Conservation (phyloP, 2,329 filamentous ascomycete species). For the Pestalotiopsis sp. region DNA sequence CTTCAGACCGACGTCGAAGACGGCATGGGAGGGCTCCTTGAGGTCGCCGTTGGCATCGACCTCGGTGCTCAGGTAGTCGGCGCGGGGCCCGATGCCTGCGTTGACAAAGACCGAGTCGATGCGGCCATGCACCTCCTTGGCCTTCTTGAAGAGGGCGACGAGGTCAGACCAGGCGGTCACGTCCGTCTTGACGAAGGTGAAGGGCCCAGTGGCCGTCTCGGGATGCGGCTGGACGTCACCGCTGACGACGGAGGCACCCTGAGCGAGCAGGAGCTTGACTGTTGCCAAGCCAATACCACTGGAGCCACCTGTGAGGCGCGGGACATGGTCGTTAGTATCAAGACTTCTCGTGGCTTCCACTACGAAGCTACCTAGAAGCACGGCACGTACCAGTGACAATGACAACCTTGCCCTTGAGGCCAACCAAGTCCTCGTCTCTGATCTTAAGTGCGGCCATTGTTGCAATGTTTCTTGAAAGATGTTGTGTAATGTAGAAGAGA, state of each 20-base stretch:
- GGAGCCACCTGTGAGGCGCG: conserved; percentile 44
- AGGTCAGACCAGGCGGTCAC: conserved; percentile 52
- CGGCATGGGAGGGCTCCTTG: conserved; percentile 40
- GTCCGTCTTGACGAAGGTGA: conserved; percentile 45
- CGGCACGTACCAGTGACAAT: conserved; percentile 47
- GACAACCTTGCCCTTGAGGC: conserved; percentile 49
- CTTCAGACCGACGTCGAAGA: conserved; percentile 51
- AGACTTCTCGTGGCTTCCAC: conserved; percentile 5
- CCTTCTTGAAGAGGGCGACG: conserved; percentile 49
- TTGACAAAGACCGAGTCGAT: conserved; percentile 77
- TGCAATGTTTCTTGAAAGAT: neutral
- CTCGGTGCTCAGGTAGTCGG: conserved; percentile 46
- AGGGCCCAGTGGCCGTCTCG: conserved; percentile 19
- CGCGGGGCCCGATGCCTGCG: conserved; percentile 51
- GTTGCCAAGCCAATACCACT: conserved; percentile 63
- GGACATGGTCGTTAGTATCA: neutral
- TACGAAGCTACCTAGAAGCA: neutral
- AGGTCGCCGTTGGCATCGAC: conserved; percentile 50
- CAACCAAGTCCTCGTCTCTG: conserved; percentile 39
- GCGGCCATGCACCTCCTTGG: conserved; percentile 65
- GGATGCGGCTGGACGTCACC: conserved; percentile 50
- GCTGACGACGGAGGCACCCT: conserved; percentile 55
- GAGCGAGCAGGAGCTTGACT: conserved; percentile 47
- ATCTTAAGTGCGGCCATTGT: conserved; percentile 47
- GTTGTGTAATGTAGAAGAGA: neutral